Evolutionary conservation across 257 asterid genomes (phyloP), one percentile per base, ranked within the genome.

Genomic region (Nicotiana sylvestris): DNA sequence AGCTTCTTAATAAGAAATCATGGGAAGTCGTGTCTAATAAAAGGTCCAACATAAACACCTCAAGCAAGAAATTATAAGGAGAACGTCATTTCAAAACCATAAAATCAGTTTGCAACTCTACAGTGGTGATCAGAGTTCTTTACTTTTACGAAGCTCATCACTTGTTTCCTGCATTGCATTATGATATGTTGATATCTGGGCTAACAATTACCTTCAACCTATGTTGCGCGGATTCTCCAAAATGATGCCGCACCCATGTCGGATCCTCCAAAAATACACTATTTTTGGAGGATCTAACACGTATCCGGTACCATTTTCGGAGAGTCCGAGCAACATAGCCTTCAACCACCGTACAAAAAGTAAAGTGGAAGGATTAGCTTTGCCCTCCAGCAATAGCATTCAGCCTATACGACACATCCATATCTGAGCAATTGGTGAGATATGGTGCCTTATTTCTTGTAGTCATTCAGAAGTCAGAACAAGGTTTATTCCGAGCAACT

Each of bases 381-480:
- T 15, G 15, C 64, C 80, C 51, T 49, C 64, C 64, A 76, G 80
- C 64, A 49, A 76, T 7, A 76, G 43, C 39, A 76, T 27, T 76
- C 46, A 4, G 43, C 80, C 43, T 3, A 76, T 17, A 76, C 51
- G 11, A 70, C 78, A 21, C 58, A 43, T 12, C 46, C 33, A 43
- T 32, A 49, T 74, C 43, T 76, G 12, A 51, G 64, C 35, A 76
- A 37, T 13, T 76, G 43, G 35, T 49, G 80, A 51, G 25, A 51
- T 49, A 51, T 76, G 9, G 64, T 27, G 46, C 62, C 27, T 51
- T 25, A 76, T 51, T 76, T 29, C 27, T 76, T 76, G 16, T 43
- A 17, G 55, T 53, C 77, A 65, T 81, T 49, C 83, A 81, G 15
- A 80, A 80, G 65, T 46, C 33, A 81, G 77, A 81, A 81, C 53